phyloP scores from a whole-genome alignment of 129 eudicot genomes.

The Arctium lappa region DNA sequence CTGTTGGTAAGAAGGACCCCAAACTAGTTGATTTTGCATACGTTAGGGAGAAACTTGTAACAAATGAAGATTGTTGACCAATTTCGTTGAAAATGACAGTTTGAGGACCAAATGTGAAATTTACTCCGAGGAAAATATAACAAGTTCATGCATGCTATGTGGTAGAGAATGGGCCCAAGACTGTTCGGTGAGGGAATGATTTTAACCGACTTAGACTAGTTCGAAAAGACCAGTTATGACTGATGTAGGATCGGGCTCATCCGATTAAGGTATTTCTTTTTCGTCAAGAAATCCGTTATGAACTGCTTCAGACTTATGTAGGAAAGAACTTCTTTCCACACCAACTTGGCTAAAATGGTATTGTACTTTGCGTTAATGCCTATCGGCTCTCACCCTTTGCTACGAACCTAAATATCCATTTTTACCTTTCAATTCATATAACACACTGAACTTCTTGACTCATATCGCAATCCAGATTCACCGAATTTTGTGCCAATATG shows the following conservation, averaged over 20 bases:
- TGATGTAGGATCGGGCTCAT: not conserved
- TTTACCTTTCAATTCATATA: not conserved
- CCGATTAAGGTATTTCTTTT: not conserved
- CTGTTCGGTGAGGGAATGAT: too few species aligned
- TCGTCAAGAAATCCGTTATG: not conserved
- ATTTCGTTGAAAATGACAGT: not conserved
- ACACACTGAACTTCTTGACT: not conserved
- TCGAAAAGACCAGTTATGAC: not conserved
- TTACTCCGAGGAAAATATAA: too few species aligned
- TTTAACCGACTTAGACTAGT: too few species aligned
- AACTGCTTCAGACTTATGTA: too few species aligned
- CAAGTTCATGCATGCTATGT: not conserved
- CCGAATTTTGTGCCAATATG: not conserved
- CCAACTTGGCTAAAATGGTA: not conserved
- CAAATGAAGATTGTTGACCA: too few species aligned
- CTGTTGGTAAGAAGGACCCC: not conserved
- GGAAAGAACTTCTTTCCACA: not conserved
- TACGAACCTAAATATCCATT: not conserved
- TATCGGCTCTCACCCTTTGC: not conserved
- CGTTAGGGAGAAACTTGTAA: not conserved
- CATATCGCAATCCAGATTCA: not conserved
- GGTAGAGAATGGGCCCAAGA: not conserved
- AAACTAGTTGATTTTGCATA: not conserved
- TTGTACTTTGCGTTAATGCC: not conserved
- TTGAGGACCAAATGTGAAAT: not conserved